A percentile compares a stretch with the other conserved stretches of the same genome.
These are phyloP conservation scores for Lentinula novae-zelandiae DNA, from an alignment of 1,284 basidiomycete species.

Conservation along the genomic window DNA sequence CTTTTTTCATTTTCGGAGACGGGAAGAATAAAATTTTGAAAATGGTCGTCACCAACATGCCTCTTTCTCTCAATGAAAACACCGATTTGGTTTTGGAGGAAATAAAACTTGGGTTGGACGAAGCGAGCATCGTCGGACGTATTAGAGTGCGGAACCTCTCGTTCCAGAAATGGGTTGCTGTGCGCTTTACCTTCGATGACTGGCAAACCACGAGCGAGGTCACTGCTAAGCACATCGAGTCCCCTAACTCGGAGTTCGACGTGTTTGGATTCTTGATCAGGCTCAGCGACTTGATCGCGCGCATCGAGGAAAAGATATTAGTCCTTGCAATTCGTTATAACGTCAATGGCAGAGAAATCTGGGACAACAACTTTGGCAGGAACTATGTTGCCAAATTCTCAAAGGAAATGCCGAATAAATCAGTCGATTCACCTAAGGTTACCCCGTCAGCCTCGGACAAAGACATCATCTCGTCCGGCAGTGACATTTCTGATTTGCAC, in stretches of 20 bases:
- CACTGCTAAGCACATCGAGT: constrained; percentile 72
- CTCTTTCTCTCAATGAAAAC: constrained; percentile 28
- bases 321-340: constrained; percentile 80
- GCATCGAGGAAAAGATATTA: constrained; percentile 85
- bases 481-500: constrained; percentile 44
- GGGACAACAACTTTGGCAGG: constrained; percentile 86
- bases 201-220: constrained; percentile 98
- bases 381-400: constrained; percentile 77
- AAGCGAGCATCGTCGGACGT: constrained; percentile 57
- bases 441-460: constrained; percentile 11
- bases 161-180: constrained; percentile 84
- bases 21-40: constrained; percentile 32
- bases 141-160: constrained; percentile 84
- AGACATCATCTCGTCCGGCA: constrained; percentile 14
- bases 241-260: constrained; percentile 62
- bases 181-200: constrained; percentile 89
- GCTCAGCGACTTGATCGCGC: constrained; percentile 57
- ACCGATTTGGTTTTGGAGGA: constrained; percentile 52
- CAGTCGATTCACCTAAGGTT: constrained; percentile 23
- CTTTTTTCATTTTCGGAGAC: constrained; percentile 56
- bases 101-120: constrained; percentile 59
- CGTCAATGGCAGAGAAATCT: constrained; percentile 70
- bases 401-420: constrained; percentile 16
- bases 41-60: constrained; percentile 57
- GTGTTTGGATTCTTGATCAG: constrained; percentile 66